Evolutionary conservation across 306 rosid species (phyloP), one percentile per base, ranked within the genome.

Genomic region (Quercus agrifolia): DNA sequence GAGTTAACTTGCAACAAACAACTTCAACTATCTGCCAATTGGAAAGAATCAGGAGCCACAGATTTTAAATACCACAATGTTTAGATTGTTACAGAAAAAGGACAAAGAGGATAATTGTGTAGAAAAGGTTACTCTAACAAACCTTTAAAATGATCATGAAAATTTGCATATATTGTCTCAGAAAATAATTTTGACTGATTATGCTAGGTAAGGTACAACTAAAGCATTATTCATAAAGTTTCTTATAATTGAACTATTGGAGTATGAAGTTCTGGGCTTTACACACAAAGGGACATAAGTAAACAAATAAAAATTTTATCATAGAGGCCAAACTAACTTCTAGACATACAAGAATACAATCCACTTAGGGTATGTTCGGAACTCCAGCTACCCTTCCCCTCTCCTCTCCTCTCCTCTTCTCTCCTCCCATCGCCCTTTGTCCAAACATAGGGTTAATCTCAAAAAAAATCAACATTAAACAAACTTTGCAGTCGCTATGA

Each of bases 1-100:
- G 93, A 83, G 95, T 88, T 89, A 94, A 90, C 91, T 89, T 94
- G 97, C 99, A 92, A 84, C 99, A 95, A 84, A 95, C 90, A 79
- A 95, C 99, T 92, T 95, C 97, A 81, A 95, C 81, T 56, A 95
- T 92, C 99, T 94, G 97, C 74, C 73, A 77, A 71, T 49, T 23
- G 70, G 71, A 74, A 87, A 76, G 68, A 72, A 82, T 77, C 15
- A 30, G 56, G 73, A 77, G 75, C 72, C 66, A 61, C 25, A 77
- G 55, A 78, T 70, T 78, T 49, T 27, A 28, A 30, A 17, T 27
- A 4, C 30, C 64, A 31, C 27, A 35, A 74, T 71, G 61, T 14
- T 74, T 80, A 80, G 51, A 77, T n/a, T 8, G 30, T 59, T 46
- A 46, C 51, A 27, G 14, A 11, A 55, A 28, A 28, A 28, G 52